A percentile compares a stretch with the other conserved stretches of the same genome.
Evolutionary conservation across 2,329 filamentous ascomycete genomes (phyloP).

Genomic region (Amphichorda felina): DNA sequence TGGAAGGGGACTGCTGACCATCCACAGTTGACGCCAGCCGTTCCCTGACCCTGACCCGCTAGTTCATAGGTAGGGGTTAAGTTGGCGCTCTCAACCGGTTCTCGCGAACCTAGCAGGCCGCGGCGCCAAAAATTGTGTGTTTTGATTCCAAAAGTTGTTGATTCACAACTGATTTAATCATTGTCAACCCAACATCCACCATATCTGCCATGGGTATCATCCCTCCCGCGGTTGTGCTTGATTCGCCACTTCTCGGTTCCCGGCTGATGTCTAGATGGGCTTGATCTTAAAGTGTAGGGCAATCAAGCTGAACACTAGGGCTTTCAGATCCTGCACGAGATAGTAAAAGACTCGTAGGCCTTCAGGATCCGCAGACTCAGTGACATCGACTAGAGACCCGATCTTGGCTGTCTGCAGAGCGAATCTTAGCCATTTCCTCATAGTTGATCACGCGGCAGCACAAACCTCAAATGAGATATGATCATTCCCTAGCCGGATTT

Average conservation of each 20-base stretch:
- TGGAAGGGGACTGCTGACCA: too few relatives aligned
- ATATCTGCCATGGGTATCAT: constrained; percentile 1
- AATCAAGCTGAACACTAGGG: constrained; percentile 91
- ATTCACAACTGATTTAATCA: too few relatives aligned
- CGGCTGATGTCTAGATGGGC: constrained; percentile 41
- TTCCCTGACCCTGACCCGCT: too few relatives aligned
- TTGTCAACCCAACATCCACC: too few relatives aligned
- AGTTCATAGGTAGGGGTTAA: too few relatives aligned
- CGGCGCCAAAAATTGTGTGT: too few relatives aligned
- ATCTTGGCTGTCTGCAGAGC: constrained; percentile 81
- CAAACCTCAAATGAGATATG: constrained; percentile 94
- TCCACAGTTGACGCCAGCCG: too few relatives aligned
- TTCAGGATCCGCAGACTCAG: constrained; percentile 90
- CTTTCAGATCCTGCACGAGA: constrained; percentile 93
- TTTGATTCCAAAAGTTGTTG: too few relatives aligned
- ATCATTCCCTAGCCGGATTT: constrained; percentile 86
- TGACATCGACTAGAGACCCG: constrained; percentile 90
- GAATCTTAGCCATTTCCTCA: constrained; percentile 2
- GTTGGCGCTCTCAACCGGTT: too few relatives aligned
- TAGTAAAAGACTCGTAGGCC: constrained; percentile 97
- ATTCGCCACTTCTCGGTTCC: background rate
- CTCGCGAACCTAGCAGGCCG: too few relatives aligned
- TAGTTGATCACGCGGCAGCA: constrained; percentile 1
- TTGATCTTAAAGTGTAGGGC: constrained; percentile 96
- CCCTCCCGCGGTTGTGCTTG: background rate